Percentiles rank a stretch among this genome's conserved stretches.
phyloP scores from a whole-genome alignment of 2,329 filamentous ascomycete genomes.

The Botrytis medusae region DNA sequence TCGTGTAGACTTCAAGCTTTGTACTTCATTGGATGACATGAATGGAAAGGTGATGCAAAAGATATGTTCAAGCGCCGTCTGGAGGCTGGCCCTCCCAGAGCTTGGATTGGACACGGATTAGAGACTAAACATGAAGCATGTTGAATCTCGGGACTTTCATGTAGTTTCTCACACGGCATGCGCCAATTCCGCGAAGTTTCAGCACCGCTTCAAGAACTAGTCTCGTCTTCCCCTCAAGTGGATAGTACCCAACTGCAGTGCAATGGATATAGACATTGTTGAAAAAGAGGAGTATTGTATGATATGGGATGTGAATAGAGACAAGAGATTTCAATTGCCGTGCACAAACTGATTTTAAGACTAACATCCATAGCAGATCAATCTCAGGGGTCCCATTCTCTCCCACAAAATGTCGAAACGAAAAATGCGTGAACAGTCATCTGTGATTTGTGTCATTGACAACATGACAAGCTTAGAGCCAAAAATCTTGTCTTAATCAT shows the following conservation, averaged over 20 bases:
- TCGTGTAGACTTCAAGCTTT: background rate
- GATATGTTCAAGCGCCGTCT: background rate
- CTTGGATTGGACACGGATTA: background rate
- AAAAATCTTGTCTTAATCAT: background rate
- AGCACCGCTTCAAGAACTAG: background rate
- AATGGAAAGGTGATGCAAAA: background rate
- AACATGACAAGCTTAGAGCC: background rate
- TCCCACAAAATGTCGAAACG: background rate
- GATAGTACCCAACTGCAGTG: background rate
- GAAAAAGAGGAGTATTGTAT: background rate
- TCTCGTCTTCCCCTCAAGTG: background rate
- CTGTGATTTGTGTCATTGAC: background rate
- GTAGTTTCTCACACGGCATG: background rate
- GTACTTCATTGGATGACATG: background rate
- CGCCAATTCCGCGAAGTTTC: background rate
- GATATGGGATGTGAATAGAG: background rate
- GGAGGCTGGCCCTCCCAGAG: background rate
- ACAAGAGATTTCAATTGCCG: background rate
- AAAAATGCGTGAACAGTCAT: background rate
- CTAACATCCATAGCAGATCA: no score
- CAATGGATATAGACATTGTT: background rate
- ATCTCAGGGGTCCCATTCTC: no score
- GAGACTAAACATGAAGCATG: background rate
- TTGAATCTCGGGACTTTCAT: background rate
- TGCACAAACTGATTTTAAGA: no score